phyloP scores from a whole-genome alignment of 257 asterid genomes.

The Forsythia viridissima region DNA sequence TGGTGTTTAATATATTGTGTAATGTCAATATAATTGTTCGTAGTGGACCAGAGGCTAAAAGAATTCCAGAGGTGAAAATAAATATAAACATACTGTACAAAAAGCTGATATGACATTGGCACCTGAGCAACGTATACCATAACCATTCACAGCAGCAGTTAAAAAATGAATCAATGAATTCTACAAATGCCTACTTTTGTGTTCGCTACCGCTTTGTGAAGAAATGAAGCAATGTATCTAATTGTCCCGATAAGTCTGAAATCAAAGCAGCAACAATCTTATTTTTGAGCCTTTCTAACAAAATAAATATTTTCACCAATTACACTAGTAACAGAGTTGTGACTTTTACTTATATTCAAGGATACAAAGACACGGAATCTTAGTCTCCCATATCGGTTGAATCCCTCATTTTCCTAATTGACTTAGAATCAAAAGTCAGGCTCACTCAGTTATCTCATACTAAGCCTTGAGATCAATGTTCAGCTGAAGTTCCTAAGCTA shows the following conservation, averaged over 20 bases:
- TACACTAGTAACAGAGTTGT: neutral
- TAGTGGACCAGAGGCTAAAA: neutral
- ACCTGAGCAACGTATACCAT: neutral
- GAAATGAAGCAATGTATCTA: neutral
- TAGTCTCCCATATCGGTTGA: neutral
- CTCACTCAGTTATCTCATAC: neutral
- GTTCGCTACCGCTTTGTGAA: neutral
- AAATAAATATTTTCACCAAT: neutral
- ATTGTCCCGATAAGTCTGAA: neutral
- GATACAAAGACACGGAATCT: neutral
- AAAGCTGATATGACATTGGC: neutral
- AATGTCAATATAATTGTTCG: neutral
- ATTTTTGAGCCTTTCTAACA: neutral
- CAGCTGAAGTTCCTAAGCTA: neutral
- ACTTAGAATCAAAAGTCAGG: neutral
- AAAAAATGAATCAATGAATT: too few relatives aligned
- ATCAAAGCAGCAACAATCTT: neutral
- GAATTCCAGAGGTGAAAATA: neutral
- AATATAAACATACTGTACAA: neutral
- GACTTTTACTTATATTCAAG: neutral
- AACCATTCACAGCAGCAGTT: neutral
- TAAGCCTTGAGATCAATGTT: neutral
- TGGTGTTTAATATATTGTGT: too few relatives aligned
- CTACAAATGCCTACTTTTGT: neutral
- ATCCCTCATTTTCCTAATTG: neutral